A percentile compares a stretch with the other conserved stretches of the same genome.
Evolutionary conservation across 768 basidiomycete species (phyloP).

Genomic region (Auriscalpium vulgare): DNA sequence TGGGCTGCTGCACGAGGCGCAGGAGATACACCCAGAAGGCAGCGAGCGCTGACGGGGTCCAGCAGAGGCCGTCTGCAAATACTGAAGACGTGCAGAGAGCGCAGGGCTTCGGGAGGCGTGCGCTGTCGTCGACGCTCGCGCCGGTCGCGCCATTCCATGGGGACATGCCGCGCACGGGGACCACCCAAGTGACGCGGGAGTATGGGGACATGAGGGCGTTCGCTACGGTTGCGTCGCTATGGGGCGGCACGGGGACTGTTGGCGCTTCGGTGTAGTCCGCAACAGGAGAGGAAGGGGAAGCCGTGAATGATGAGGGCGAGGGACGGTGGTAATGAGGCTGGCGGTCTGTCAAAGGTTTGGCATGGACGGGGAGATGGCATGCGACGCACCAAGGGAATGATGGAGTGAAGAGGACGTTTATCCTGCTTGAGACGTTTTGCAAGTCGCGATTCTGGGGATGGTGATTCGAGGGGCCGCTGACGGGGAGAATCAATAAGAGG

Average conservation of each 20-base stretch:
- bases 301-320: neutral
- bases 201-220: slow-evolving; percentile 14
- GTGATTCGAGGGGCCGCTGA: neutral
- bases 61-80: slow-evolving; percentile 27
- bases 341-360: neutral
- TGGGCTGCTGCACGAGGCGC: slow-evolving; percentile 26
- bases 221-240: neutral
- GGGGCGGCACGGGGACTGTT: neutral
- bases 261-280: neutral
- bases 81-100: neutral
- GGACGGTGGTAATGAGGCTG: neutral
- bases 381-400: neutral
- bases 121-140: slow-evolving; percentile 26
- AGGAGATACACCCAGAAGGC: slow-evolving; percentile 46
- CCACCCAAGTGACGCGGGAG: slow-evolving; percentile 45
- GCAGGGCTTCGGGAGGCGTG: slow-evolving; percentile 14
- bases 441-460: neutral
- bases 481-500: neutral
- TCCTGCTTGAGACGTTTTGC: neutral
- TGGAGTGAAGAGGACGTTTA: neutral
- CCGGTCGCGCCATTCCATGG: slow-evolving; percentile 41
- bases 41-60: slow-evolving; percentile 36
- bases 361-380: neutral
- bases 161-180: slow-evolving; percentile 46
- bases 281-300: neutral